phyloP scores from a whole-genome alignment of 2,329 filamentous ascomycete species.

The Lecanicillium sp. region DNA sequence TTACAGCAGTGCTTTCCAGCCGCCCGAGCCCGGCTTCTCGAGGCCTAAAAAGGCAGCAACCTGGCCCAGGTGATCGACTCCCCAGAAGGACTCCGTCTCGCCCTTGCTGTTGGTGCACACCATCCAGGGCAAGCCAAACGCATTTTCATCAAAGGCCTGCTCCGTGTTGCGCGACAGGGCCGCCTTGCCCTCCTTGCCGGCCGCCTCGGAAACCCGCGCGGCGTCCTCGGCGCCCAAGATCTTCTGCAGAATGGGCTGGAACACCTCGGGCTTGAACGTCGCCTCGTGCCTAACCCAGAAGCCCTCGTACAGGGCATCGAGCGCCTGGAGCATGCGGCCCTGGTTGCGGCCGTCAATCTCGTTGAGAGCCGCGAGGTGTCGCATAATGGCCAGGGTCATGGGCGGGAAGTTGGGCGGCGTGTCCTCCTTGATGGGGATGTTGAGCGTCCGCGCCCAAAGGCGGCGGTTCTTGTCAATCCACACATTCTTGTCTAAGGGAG shows the following conservation, averaged over 20 bases:
- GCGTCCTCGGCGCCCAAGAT: conserved; percentile 18
- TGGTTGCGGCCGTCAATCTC: conserved; percentile 13
- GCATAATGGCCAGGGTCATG: conserved; percentile 25
- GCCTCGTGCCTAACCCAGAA: conserved; percentile 24
- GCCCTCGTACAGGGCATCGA: conserved; percentile 24
- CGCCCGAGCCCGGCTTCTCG: conserved; percentile 16
- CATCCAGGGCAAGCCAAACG: conserved; percentile 31
- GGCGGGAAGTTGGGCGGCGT: conserved; percentile 28
- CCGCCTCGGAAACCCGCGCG: conserved; percentile 19
- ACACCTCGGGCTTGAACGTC: conserved; percentile 19
- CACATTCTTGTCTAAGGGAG: conserved; percentile 26
- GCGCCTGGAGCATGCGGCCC: conserved; percentile 14
- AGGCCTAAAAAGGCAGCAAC: conserved; percentile 26
- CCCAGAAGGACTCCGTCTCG: conserved; percentile 28
- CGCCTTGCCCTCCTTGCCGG: conserved; percentile 20
- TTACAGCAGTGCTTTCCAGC: conserved; percentile 26
- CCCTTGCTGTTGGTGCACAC: conserved; percentile 24
- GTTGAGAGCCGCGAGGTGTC: conserved; percentile 21
- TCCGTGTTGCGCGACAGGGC: conserved; percentile 25
- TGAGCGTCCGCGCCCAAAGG: conserved; percentile 26
- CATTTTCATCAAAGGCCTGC: conserved; percentile 24
- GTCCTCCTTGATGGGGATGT: conserved; percentile 22
- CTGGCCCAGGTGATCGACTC: conserved; percentile 30
- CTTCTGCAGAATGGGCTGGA: conserved; percentile 17
- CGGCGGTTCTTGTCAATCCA: conserved; percentile 25